Percentiles rank a stretch among this genome's conserved stretches.
Evolutionary conservation across 495 filamentous ascomycete genomes (phyloP).

Genomic region (Mytilinidion resinicola): DNA sequence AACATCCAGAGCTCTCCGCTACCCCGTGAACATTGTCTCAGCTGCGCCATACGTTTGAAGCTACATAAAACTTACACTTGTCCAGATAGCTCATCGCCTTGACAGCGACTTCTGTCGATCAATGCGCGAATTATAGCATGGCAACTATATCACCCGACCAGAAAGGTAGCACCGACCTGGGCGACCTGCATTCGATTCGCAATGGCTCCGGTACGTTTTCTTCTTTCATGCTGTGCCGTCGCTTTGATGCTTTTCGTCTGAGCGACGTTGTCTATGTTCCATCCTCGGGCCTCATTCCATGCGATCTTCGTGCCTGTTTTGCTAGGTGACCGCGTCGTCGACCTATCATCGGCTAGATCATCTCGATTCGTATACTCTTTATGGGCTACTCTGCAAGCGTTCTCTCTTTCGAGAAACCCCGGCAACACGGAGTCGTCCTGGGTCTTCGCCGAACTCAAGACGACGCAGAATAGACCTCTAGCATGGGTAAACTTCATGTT

Average conservation of each 20-base stretch:
- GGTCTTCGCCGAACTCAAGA: background rate
- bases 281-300: constrained; percentile 5
- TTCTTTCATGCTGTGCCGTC: constrained; percentile 1
- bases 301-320: constrained; percentile 1
- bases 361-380: too few species aligned
- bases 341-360: background rate
- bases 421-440: background rate
- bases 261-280: constrained; percentile 13
- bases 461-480: background rate
- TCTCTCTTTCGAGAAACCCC: too few species aligned
- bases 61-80: background rate
- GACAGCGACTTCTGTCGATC: constrained; percentile 12
- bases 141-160: constrained; percentile 24
- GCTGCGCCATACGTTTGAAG: background rate
- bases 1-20: background rate
- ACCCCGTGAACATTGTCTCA: constrained; percentile 3
- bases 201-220: constrained; percentile 24
- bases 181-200: constrained; percentile 14
- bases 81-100: background rate
- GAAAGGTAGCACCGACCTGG: constrained; percentile 4
- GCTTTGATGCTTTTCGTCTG: constrained; percentile 22
- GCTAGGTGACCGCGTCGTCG: constrained; percentile 6
- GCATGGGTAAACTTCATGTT: background rate
- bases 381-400: too few species aligned
- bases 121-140: constrained; percentile 28